Conservation (phyloP, 2,329 filamentous ascomycete genomes). For the Fusarium oligoseptatum region DNA sequence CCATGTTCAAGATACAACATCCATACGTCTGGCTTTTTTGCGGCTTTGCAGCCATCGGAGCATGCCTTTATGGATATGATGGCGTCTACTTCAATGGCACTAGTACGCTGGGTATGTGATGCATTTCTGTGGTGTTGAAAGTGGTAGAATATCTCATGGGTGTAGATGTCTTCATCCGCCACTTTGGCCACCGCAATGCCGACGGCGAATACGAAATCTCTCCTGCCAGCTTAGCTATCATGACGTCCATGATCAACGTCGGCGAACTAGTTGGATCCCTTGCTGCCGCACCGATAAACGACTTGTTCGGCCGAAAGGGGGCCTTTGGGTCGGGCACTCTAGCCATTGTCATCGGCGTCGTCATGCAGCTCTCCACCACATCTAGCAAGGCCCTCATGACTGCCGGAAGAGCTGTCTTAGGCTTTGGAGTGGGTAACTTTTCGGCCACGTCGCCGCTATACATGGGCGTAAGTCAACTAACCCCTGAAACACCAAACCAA, state of each 20-base stretch:
- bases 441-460: slow-evolving; percentile 55
- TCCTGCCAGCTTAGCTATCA: slow-evolving; percentile 43
- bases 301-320: slow-evolving; percentile 50
- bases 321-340: slow-evolving; percentile 48
- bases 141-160: not conserved
- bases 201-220: slow-evolving; percentile 49
- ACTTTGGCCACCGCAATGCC: slow-evolving; percentile 48
- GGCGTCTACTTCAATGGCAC: slow-evolving; percentile 52
- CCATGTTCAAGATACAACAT: slow-evolving; percentile 44
- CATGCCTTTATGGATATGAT: slow-evolving; percentile 55
- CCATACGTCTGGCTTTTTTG: slow-evolving; percentile 51
- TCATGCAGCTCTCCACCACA: slow-evolving; percentile 43
- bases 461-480: slow-evolving; percentile 47
- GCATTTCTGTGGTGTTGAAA: not conserved
- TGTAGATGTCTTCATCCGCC: slow-evolving; percentile 48
- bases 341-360: slow-evolving; percentile 45
- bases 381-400: slow-evolving; percentile 43
- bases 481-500: not conserved
- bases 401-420: slow-evolving; percentile 42
- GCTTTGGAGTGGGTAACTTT: slow-evolving; percentile 53
- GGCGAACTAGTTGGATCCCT: slow-evolving; percentile 55
- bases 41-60: slow-evolving; percentile 53
- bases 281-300: slow-evolving; percentile 53
- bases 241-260: slow-evolving; percentile 56
- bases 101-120: slow-evolving; percentile 48